Evolutionary conservation across 106 monocot genomes (phyloP).

Genomic region (Chionographis japonica): DNA sequence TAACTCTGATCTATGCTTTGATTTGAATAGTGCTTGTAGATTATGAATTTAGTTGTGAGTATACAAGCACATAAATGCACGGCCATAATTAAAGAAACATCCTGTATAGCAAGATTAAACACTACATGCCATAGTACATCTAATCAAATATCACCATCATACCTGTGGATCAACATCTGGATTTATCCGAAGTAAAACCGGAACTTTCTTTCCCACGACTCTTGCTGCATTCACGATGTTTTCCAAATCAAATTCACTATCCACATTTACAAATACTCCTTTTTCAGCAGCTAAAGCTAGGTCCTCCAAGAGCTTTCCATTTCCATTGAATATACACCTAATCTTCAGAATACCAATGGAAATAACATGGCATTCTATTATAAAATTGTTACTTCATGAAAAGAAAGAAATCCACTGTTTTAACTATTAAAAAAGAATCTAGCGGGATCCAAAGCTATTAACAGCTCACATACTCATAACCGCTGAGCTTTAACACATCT

Average conservation of each 20-base stretch:
- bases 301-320: slow-evolving; percentile 87
- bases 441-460: background rate
- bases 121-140: background rate
- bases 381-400: background rate
- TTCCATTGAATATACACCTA: slow-evolving; percentile 99
- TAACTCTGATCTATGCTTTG: too few species aligned
- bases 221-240: slow-evolving; percentile 89
- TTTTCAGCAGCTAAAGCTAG: slow-evolving; percentile 78
- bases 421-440: background rate
- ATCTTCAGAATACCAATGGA: slow-evolving; percentile 22
- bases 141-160: background rate
- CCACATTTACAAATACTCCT: slow-evolving; percentile 94
- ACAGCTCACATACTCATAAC: too few species aligned
- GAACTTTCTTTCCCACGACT: slow-evolving; percentile 64
- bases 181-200: slow-evolving; percentile 91
- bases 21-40: too few species aligned
- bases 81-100: background rate
- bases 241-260: slow-evolving; percentile 95
- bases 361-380: background rate
- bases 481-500: too few species aligned
- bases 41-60: too few species aligned
- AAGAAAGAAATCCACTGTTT: background rate
- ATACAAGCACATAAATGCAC: background rate
- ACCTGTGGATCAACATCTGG: slow-evolving; percentile 99
- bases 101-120: background rate